These are phyloP conservation scores for Amaranthus cruentus DNA, from an alignment of 148 eudicot species.

Conservation along the genomic window DNA sequence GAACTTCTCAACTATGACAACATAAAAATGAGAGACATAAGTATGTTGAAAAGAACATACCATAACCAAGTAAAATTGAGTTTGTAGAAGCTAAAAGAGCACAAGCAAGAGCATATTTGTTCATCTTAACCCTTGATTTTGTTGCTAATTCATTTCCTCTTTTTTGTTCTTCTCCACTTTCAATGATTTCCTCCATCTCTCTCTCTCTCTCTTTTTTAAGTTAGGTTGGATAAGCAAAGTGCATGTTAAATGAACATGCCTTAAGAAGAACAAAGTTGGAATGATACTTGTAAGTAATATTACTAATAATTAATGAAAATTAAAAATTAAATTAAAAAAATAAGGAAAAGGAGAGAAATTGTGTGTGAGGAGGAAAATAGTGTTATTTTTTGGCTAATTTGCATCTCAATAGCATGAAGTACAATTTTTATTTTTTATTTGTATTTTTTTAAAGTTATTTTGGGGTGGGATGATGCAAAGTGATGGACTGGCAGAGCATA, in stretches of 20 bases:
- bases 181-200: conserved; percentile 23
- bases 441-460: background rate
- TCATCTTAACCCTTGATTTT: conserved; percentile 26
- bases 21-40: background rate
- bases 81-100: conserved; percentile 80
- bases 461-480: background rate
- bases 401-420: conserved; percentile 21
- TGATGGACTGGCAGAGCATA: conserved; percentile 8
- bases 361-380: conserved; percentile 15
- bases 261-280: background rate
- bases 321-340: background rate
- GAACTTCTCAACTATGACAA: background rate
- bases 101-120: conserved; percentile 63
- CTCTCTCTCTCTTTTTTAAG: background rate
- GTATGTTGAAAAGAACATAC: conserved; percentile 24
- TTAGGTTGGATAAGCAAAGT: conserved; percentile 14
- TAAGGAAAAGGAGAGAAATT: conserved; percentile 21
- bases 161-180: conserved; percentile 23
- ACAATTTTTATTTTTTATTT: too few species aligned
- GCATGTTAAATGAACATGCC: conserved; percentile 11
- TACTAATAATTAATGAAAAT: background rate
- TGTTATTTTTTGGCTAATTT: background rate
- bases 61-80: conserved; percentile 79
- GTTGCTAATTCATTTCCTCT: background rate
- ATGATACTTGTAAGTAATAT: background rate